A percentile compares a stretch with the other conserved stretches of the same genome.
Evolutionary conservation across 2,329 filamentous ascomycete genomes (phyloP).

Genomic region (Penicillium capsulatum): DNA sequence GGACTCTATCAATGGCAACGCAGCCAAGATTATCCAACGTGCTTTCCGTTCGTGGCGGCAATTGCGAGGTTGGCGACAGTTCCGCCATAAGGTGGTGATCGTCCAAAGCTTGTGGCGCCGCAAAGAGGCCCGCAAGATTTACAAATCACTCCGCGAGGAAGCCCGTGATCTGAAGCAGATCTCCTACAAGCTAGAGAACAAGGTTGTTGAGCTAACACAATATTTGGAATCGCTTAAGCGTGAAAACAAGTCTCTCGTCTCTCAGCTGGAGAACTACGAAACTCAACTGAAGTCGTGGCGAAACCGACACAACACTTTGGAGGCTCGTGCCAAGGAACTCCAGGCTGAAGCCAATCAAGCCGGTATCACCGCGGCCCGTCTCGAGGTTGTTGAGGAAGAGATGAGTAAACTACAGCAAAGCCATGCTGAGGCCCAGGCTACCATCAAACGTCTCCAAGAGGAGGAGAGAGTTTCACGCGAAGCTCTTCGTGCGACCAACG

Average conservation of each 20-base stretch:
- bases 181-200: constrained; percentile 98
- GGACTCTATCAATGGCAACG: constrained; percentile 89
- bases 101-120: constrained; percentile 93
- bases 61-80: constrained; percentile 76
- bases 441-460: constrained; percentile 90
- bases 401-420: constrained; percentile 86
- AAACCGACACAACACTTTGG: constrained; percentile 81
- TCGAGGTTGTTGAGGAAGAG: constrained; percentile 89
- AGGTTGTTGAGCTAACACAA: constrained; percentile 97
- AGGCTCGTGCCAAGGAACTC: constrained; percentile 85
- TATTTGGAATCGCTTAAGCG: constrained; percentile 85
- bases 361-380: constrained; percentile 85
- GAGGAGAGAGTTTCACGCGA: constrained; percentile 85
- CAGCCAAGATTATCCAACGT: constrained; percentile 83
- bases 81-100: constrained; percentile 82
- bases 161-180: constrained; percentile 98
- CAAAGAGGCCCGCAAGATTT: constrained; percentile 70
- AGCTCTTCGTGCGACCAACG: constrained; percentile 70
- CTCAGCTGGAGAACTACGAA: constrained; percentile 93
- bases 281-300: constrained; percentile 95
- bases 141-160: constrained; percentile 90
- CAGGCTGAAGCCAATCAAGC: constrained; percentile 97
- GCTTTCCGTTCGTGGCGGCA: constrained; percentile 79
- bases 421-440: constrained; percentile 84
- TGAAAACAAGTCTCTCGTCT: constrained; percentile 84